phyloP scores from a whole-genome alignment of 495 filamentous ascomycete species.

The Rostrohypoxylon terebratum region DNA sequence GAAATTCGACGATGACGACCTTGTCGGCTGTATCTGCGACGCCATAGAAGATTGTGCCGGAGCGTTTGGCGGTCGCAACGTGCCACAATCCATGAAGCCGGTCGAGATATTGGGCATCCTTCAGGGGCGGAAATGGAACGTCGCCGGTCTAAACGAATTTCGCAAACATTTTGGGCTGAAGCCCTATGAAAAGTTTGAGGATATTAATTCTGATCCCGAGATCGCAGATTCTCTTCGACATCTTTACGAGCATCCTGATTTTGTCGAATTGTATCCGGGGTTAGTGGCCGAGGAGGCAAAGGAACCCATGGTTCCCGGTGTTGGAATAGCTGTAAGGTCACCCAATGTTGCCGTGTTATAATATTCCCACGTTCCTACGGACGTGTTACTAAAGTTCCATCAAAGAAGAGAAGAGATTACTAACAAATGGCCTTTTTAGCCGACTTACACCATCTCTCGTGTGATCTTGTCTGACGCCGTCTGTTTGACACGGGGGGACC shows the following conservation, averaged over 20 bases:
- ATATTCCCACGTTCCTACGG: background rate
- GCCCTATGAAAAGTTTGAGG: conserved; percentile 81
- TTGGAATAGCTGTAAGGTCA: conserved; percentile 72
- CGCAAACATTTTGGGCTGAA: conserved; percentile 81
- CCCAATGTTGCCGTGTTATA: background rate
- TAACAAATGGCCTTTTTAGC: conserved; percentile 46
- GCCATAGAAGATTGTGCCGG: conserved; percentile 74
- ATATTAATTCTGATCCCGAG: conserved; percentile 79
- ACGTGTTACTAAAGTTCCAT: background rate
- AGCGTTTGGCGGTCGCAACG: conserved; percentile 76
- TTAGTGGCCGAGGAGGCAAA: conserved; percentile 86
- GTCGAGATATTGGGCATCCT: conserved; percentile 89
- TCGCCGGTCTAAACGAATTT: conserved; percentile 89
- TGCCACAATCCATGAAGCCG: conserved; percentile 76
- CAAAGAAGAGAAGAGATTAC: background rate
- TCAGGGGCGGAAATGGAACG: conserved; percentile 84
- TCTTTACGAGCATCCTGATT: conserved; percentile 82
- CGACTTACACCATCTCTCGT: conserved; percentile 84
- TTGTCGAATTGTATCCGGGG: conserved; percentile 61
- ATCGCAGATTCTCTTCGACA: conserved; percentile 74
- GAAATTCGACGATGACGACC: conserved; percentile 71
- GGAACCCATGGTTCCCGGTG: conserved; percentile 76
- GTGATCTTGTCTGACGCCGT: conserved; percentile 89
- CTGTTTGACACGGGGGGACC: conserved; percentile 84
- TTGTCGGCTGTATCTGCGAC: conserved; percentile 74